Percentiles rank a stretch among this genome's conserved stretches.
Conservation (phyloP, 441 rosid species). For the Pelargonium citronellum region DNA sequence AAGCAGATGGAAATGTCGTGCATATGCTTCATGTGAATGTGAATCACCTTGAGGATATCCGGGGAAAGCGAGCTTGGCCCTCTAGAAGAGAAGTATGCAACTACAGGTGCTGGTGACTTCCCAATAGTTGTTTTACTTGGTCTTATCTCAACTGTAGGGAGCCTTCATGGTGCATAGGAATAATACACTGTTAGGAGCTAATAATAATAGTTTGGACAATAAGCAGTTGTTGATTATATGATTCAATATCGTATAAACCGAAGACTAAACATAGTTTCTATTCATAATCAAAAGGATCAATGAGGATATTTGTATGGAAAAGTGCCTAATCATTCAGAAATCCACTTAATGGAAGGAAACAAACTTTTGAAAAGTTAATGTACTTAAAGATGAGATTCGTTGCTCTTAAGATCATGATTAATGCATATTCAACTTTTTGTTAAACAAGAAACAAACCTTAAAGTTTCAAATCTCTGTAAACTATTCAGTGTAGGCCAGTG, state of each 20-base stretch:
- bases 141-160: conserved; percentile 32
- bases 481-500: neutral
- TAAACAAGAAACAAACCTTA: neutral
- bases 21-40: too few species aligned
- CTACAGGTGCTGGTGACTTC: conserved; percentile 46
- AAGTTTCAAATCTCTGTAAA: neutral
- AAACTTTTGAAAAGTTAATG: neutral
- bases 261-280: too few species aligned
- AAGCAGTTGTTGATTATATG: too few species aligned
- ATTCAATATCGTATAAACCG: too few species aligned
- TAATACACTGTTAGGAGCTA: neutral
- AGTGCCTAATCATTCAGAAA: neutral
- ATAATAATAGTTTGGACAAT: too few species aligned
- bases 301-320: neutral
- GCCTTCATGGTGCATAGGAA: conserved; percentile 21
- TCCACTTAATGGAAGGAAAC: neutral
- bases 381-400: neutral
- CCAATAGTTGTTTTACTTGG: conserved; percentile 40
- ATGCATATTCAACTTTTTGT: neutral
- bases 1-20: neutral
- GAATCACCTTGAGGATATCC: conserved; percentile 40
- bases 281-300: neutral
- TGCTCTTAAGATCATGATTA: neutral
- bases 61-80: conserved; percentile 55
- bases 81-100: conserved; percentile 58